Evolutionary conservation across 352 stramenopile genomes (phyloP).

Genomic region (Blastocystis sp.): DNA sequence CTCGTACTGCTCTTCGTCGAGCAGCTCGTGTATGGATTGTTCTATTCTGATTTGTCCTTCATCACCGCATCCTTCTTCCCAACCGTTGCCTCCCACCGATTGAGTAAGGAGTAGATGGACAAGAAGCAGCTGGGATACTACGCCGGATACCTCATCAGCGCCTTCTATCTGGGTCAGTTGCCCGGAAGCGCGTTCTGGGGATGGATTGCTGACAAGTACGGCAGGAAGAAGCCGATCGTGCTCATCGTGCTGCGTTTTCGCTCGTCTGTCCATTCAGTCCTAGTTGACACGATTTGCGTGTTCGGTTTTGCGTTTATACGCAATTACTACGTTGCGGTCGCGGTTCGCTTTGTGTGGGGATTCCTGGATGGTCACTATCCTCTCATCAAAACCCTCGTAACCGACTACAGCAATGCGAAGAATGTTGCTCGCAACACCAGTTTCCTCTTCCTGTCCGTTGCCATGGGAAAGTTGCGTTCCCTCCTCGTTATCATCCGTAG

Average conservation of each 20-base stretch:
- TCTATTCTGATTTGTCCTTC: constrained; percentile 58
- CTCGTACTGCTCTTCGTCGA: not conserved
- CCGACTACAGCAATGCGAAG: not conserved
- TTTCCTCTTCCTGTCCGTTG: constrained; percentile 18
- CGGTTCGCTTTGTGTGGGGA: constrained; percentile 17
- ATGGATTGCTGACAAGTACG: constrained; percentile 49
- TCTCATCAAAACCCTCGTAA: constrained; percentile 40
- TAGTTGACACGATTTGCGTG: constrained; percentile 23
- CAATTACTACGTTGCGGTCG: constrained; percentile 48
- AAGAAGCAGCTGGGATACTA: constrained; percentile 69
- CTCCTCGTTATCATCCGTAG: not conserved
- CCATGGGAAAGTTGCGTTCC: not conserved
- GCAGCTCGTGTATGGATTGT: constrained; percentile 13
- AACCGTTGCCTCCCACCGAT: not conserved
- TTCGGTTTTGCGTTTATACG: constrained; percentile 5
- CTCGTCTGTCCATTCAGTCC: not conserved
- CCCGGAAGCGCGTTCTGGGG: constrained; percentile 62
- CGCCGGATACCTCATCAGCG: constrained; percentile 24
- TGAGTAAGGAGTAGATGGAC: constrained; percentile 24
- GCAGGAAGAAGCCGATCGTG: constrained; percentile 18
- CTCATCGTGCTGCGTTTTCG: constrained; percentile 1
- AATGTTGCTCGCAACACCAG: constrained; percentile 16
- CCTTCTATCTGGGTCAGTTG: constrained; percentile 55
- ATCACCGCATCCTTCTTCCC: constrained; percentile 28
- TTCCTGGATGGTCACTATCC: constrained; percentile 21